Percentiles rank a stretch among this genome's conserved stretches.
Evolutionary conservation across 1,284 basidiomycete species (phyloP).

Genomic region (Cutaneotrichosporon curvatum): DNA sequence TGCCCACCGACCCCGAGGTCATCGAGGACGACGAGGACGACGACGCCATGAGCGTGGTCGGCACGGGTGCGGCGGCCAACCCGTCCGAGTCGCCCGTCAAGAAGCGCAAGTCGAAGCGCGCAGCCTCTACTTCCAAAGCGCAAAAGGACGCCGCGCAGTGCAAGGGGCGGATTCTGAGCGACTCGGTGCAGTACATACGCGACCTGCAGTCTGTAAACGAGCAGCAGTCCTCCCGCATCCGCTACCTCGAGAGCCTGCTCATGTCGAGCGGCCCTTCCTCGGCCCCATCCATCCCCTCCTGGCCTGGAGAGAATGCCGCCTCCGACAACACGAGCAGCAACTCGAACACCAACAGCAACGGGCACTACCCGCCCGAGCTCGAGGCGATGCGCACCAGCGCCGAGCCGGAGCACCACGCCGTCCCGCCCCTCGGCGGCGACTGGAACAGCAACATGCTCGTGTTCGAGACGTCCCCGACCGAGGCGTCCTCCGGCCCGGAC

Average conservation of each 20-base stretch:
- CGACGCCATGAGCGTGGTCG: slow-evolving; percentile 11
- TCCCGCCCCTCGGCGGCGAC: neutral
- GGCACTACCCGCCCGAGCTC: slow-evolving; percentile 3
- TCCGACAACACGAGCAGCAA: too few species aligned
- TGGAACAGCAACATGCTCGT: slow-evolving; percentile 19
- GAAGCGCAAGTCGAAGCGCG: slow-evolving; percentile 35
- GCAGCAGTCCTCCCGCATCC: slow-evolving; percentile 29
- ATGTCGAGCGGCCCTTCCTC: slow-evolving; percentile 10
- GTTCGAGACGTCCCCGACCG: slow-evolving; percentile 31
- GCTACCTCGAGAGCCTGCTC: slow-evolving; percentile 32
- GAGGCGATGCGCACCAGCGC: slow-evolving; percentile 34
- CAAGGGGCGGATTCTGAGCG: slow-evolving; percentile 37
- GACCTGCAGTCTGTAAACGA: slow-evolving; percentile 31
- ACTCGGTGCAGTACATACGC: slow-evolving; percentile 39
- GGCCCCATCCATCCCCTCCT: too few species aligned
- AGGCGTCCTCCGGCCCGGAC: slow-evolving; percentile 22
- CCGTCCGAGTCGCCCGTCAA: slow-evolving; percentile 18
- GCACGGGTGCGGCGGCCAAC: slow-evolving; percentile 37
- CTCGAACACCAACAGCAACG: too few species aligned
- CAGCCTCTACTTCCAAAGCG: slow-evolving; percentile 24
- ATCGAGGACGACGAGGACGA: slow-evolving; percentile 37
- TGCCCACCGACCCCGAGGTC: slow-evolving; percentile 26
- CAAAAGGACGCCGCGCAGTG: slow-evolving; percentile 38
- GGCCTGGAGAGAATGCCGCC: too few species aligned
- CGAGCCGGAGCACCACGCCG: slow-evolving; percentile 25